phyloP scores from a whole-genome alignment of 495 filamentous ascomycete genomes.

The Halenospora varia region DNA sequence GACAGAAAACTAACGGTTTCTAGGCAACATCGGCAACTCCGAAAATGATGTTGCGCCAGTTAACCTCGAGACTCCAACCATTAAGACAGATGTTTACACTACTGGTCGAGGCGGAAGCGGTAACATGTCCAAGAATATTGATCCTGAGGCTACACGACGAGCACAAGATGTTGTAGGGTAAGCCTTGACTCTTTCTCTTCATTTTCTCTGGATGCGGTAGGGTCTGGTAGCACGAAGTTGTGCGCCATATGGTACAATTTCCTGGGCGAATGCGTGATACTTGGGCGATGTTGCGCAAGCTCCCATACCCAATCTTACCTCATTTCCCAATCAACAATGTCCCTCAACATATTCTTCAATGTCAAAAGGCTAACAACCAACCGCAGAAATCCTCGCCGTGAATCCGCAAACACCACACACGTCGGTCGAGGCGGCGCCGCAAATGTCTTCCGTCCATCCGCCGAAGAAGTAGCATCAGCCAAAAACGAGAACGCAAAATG shows the following conservation, averaged over 20 bases:
- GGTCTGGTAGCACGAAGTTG: not conserved
- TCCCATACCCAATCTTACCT: not conserved
- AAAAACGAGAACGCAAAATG: conserved; percentile 32
- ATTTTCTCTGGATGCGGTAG: not conserved
- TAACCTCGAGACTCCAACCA: conserved; percentile 74
- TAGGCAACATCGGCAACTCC: conserved; percentile 70
- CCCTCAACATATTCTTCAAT: not conserved
- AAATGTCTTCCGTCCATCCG: conserved; percentile 43
- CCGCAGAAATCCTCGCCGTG: conserved; percentile 15
- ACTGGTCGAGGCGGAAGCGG: conserved; percentile 65
- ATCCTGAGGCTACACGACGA: conserved; percentile 65
- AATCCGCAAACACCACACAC: conserved; percentile 29
- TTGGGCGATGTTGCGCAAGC: not conserved
- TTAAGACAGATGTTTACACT: conserved; percentile 78
- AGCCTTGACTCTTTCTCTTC: conserved; percentile 8
- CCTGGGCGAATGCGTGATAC: too few relatives aligned
- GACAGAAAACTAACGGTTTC: conserved; percentile 19
- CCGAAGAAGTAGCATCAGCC: conserved; percentile 32
- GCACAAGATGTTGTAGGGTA: conserved; percentile 75
- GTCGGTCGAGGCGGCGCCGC: conserved; percentile 54
- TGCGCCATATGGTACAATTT: not conserved
- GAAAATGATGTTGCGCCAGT: conserved; percentile 41
- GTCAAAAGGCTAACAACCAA: conserved; percentile 1
- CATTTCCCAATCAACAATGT: not conserved
- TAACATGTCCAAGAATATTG: conserved; percentile 68